These are phyloP conservation scores for Candida tetrigidarum DNA, from an alignment of 1,139 yeast species.

Conservation along the genomic window DNA sequence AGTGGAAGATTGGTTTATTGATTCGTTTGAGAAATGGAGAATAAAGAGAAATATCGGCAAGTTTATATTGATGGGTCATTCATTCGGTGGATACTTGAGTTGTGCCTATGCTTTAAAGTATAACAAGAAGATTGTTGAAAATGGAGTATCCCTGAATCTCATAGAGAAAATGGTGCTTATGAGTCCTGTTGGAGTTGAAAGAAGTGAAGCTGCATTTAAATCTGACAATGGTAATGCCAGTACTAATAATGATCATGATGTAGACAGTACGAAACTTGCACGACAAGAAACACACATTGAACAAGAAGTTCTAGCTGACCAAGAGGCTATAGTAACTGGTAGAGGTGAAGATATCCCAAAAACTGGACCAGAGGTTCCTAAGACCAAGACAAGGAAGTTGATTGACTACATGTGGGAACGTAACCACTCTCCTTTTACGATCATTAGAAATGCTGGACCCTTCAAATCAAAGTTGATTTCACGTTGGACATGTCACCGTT, in stretches of 20 bases:
- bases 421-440: constrained; percentile 42
- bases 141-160: constrained; percentile 24
- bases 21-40: constrained; percentile 88
- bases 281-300: constrained; percentile 24
- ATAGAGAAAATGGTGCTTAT: constrained; percentile 45
- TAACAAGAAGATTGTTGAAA: constrained; percentile 33
- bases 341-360: constrained; percentile 10
- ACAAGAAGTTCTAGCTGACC: constrained; percentile 32
- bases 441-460: constrained; percentile 43
- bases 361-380: constrained; percentile 14
- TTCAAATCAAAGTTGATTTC: constrained; percentile 40
- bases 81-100: constrained; percentile 90
- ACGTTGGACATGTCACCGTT: constrained; percentile 46
- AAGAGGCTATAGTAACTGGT: constrained; percentile 29
- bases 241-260: too few relatives aligned
- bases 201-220: constrained; percentile 36
- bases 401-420: constrained; percentile 39
- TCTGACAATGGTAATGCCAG: constrained; percentile 22
- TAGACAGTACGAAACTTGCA: too few relatives aligned
- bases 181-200: constrained; percentile 52
- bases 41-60: constrained; percentile 52
- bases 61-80: constrained; percentile 84
- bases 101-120: constrained; percentile 77
- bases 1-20: constrained; percentile 78
- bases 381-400: constrained; percentile 26